Evolutionary conservation across 1,284 basidiomycete genomes (phyloP).

Genomic region (Ustilago crameri): DNA sequence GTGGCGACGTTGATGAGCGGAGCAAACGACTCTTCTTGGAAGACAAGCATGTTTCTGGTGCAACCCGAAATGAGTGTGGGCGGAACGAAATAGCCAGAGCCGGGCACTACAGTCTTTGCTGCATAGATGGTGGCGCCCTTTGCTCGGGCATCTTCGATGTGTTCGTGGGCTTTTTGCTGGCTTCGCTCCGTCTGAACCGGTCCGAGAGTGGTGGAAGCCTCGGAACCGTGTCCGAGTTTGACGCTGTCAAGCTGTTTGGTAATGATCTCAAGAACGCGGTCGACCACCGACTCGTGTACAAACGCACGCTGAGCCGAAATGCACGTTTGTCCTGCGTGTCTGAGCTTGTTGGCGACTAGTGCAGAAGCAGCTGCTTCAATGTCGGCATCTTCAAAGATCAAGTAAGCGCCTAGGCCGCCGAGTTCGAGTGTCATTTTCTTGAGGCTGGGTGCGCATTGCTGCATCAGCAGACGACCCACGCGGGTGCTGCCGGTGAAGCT

Average conservation of each 20-base stretch:
- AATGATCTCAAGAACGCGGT: slow-evolving; percentile 83
- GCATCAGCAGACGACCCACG: slow-evolving; percentile 90
- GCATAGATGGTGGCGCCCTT: slow-evolving; percentile 87
- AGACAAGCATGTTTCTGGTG: slow-evolving; percentile 72
- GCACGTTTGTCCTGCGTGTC: slow-evolving; percentile 89
- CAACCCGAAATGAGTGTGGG: slow-evolving; percentile 90
- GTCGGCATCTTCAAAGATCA: slow-evolving; percentile 96
- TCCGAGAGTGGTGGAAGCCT: slow-evolving; percentile 81
- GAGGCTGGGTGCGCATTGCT: slow-evolving; percentile 82
- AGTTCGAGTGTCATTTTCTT: slow-evolving; percentile 78
- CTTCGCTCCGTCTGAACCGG: slow-evolving; percentile 90
- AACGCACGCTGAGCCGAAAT: slow-evolving; percentile 72
- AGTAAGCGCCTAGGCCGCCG: slow-evolving; percentile 88
- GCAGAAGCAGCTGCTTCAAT: slow-evolving; percentile 89
- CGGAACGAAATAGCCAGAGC: slow-evolving; percentile 77
- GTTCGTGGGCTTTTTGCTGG: slow-evolving; percentile 84
- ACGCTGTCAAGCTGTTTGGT: slow-evolving; percentile 85
- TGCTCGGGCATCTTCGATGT: slow-evolving; percentile 86
- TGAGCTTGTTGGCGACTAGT: slow-evolving; percentile 89
- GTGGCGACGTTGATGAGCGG: slow-evolving; percentile 72
- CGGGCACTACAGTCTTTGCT: slow-evolving; percentile 76
- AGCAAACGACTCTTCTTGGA: slow-evolving; percentile 66
- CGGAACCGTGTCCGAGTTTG: slow-evolving; percentile 90
- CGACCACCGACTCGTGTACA: slow-evolving; percentile 77
- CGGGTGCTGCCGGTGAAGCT: slow-evolving; percentile 93